Evolutionary conservation across 306 rosid species (phyloP).

Genomic region (Vachellia collinsii): DNA sequence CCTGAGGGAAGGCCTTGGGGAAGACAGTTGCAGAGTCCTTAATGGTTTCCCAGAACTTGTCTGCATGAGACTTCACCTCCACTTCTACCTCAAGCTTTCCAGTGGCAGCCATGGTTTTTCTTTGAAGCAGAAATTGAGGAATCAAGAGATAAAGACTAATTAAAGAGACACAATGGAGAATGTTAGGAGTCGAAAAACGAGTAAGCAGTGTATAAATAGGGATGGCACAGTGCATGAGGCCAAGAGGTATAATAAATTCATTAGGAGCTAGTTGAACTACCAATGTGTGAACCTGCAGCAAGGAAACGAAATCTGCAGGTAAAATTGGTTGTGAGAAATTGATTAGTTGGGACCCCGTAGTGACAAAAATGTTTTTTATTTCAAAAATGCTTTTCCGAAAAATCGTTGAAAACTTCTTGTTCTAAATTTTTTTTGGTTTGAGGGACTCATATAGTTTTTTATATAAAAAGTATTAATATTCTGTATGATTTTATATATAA

Average conservation of each 20-base stretch:
- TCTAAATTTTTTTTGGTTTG: too few relatives aligned
- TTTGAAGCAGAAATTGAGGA: neutral
- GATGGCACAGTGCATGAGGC: neutral
- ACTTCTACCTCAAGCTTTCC: conserved; percentile 25
- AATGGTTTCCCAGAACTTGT: conserved; percentile 11
- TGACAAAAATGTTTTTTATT: too few relatives aligned
- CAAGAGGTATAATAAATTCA: neutral
- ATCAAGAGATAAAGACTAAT: neutral
- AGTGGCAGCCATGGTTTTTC: conserved; percentile 11
- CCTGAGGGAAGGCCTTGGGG: conserved; percentile 48
- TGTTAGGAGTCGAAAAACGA: neutral
- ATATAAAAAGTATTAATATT: too few relatives aligned
- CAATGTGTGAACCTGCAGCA: neutral
- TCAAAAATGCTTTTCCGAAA: too few relatives aligned
- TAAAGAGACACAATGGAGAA: neutral
- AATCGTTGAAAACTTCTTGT: too few relatives aligned
- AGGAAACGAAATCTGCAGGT: neutral
- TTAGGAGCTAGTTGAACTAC: neutral
- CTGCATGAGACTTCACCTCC: conserved; percentile 13
- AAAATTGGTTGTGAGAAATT: neutral
- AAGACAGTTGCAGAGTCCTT: conserved; percentile 24
- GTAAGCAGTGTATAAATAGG: neutral
- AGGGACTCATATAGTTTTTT: too few relatives aligned
- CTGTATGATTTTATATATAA: too few relatives aligned
- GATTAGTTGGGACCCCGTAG: neutral